phyloP scores from a whole-genome alignment of 1,284 basidiomycete species.

The Sporisorium sorghi region DNA sequence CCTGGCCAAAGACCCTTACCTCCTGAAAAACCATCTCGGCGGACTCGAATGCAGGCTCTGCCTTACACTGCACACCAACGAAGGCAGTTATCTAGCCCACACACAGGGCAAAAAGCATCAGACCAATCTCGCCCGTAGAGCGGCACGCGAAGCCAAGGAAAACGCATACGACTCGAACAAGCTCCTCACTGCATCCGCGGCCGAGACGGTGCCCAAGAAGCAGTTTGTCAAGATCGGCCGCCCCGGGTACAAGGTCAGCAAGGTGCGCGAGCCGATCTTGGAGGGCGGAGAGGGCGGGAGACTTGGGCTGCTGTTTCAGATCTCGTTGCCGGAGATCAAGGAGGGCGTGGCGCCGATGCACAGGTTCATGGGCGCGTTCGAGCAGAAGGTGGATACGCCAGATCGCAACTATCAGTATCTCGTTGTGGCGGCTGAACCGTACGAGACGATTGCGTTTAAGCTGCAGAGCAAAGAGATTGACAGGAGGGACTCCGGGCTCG shows the following conservation, averaged over 20 bases:
- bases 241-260: conserved; percentile 92
- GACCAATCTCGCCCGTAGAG: conserved; percentile 94
- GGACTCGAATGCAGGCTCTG: conserved; percentile 98
- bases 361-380: conserved; percentile 98
- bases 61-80: conserved; percentile 96
- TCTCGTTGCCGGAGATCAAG: conserved; percentile 90
- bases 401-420: conserved; percentile 97
- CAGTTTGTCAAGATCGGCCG: conserved; percentile 93
- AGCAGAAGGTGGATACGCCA: conserved; percentile 93
- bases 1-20: conserved; percentile 85
- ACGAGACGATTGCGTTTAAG: conserved; percentile 98
- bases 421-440: conserved; percentile 97
- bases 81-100: conserved; percentile 98
- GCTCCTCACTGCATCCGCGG: conserved; percentile 73
- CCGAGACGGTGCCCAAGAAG: conserved; percentile 57
- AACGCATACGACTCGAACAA: conserved; percentile 64
- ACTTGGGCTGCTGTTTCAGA: conserved; percentile 92
- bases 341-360: conserved; percentile 84
- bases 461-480: conserved; percentile 98
- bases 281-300: conserved; percentile 68
- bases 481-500: conserved; percentile 65
- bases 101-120: conserved; percentile 99
- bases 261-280: conserved; percentile 77
- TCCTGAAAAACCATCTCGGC: conserved; percentile 95
- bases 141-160: conserved; percentile 94